Percentiles rank a stretch among this genome's conserved stretches.
phyloP scores from a whole-genome alignment of 768 basidiomycete species.

The Leccinellum albellum region DNA sequence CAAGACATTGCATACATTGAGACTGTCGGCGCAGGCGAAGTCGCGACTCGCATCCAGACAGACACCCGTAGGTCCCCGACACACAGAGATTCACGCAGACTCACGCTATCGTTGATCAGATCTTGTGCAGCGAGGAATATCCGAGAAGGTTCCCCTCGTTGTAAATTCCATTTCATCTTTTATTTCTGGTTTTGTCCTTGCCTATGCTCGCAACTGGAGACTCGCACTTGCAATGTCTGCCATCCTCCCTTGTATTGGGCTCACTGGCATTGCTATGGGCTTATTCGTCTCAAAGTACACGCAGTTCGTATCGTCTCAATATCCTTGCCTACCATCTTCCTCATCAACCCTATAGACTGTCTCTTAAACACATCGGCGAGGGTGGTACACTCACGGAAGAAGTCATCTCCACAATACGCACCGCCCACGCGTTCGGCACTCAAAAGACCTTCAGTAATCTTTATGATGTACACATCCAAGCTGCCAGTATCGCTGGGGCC shows the following conservation, averaged over 20 bases:
- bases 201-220: conserved; percentile 68
- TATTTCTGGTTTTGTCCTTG: conserved; percentile 73
- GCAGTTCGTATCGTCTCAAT: conserved; percentile 45
- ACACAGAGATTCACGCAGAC: neutral
- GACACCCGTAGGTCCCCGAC: conserved; percentile 64
- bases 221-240: conserved; percentile 79
- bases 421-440: conserved; percentile 87
- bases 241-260: conserved; percentile 78
- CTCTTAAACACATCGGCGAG: conserved; percentile 72
- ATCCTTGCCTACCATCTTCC: neutral
- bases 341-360: conserved; percentile 38
- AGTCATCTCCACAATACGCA: conserved; percentile 87
- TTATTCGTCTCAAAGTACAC: conserved; percentile 60
- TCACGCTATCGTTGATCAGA: conserved; percentile 39
- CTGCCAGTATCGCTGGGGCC: conserved; percentile 49
- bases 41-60: conserved; percentile 88
- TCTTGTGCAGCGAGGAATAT: conserved; percentile 86
- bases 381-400: conserved; percentile 90
- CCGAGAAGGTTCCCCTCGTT: conserved; percentile 79
- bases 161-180: conserved; percentile 68
- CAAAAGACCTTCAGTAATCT: conserved; percentile 57
- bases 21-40: conserved; percentile 86
- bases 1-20: conserved; percentile 92
- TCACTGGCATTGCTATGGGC: conserved; percentile 72
- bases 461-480: conserved; percentile 61